phyloP scores from a whole-genome alignment of 148 eudicot genomes.

The Linanthus parryae region DNA sequence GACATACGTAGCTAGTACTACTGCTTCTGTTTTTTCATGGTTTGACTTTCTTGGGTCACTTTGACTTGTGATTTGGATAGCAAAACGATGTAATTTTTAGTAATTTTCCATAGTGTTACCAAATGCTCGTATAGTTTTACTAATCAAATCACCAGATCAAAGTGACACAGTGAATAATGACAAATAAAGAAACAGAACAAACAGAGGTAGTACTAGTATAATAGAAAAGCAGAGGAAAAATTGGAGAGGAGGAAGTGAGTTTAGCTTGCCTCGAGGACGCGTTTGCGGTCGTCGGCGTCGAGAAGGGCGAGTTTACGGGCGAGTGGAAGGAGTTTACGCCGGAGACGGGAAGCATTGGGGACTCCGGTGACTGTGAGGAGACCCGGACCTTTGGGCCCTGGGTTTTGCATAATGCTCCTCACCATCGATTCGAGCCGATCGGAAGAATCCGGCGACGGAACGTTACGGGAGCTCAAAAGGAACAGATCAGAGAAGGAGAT shows the following conservation, averaged over 20 bases:
- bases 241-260: too few relatives aligned
- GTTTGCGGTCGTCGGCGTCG: slow-evolving; percentile 39
- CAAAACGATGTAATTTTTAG: too few relatives aligned
- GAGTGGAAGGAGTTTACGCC: slow-evolving; percentile 51
- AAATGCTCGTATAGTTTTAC: too few relatives aligned
- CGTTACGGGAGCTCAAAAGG: slow-evolving; percentile 15
- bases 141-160: too few relatives aligned
- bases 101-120: too few relatives aligned
- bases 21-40: too few relatives aligned
- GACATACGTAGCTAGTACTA: too few relatives aligned
- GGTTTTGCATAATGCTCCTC: slow-evolving; percentile 41
- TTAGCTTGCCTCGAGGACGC: slow-evolving; percentile 69
- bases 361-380: slow-evolving; percentile 54
- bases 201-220: too few relatives aligned
- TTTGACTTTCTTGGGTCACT: too few relatives aligned
- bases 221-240: neutral
- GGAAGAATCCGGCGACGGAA: slow-evolving; percentile 19
- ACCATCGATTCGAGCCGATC: slow-evolving; percentile 34
- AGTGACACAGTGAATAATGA: too few relatives aligned
- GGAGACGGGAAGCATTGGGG: slow-evolving; percentile 30
- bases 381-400: slow-evolving; percentile 78
- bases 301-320: slow-evolving; percentile 75
- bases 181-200: too few relatives aligned
- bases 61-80: too few relatives aligned
- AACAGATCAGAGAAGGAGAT: slow-evolving; percentile 44